phyloP scores from a whole-genome alignment of 129 eudicot species.

The Deinandra increscens region DNA sequence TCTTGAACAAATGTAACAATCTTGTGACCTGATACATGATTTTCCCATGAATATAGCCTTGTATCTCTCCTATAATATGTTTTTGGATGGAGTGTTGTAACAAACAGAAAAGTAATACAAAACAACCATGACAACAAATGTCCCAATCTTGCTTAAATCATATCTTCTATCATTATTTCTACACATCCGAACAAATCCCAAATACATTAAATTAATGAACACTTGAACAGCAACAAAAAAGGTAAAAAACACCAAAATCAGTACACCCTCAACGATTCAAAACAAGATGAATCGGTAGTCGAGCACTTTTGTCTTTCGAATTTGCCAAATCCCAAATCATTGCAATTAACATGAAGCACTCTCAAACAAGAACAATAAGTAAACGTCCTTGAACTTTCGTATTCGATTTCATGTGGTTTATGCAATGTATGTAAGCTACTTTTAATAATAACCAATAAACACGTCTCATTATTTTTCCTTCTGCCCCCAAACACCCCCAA shows the following conservation, averaged over 20 bases:
- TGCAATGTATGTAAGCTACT: not conserved
- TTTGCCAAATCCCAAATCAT: slow-evolving; percentile 1
- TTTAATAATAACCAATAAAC: not conserved
- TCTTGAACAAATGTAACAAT: slow-evolving; percentile 20
- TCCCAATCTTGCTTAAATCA: not conserved
- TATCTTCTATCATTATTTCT: not conserved
- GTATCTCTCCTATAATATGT: slow-evolving; percentile 7
- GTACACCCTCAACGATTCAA: not conserved
- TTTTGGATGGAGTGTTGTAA: slow-evolving; percentile 14
- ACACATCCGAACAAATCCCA: not conserved
- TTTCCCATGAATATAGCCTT: not conserved
- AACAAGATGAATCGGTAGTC: not conserved
- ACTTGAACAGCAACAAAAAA: not conserved
- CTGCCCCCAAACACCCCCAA: not conserved
- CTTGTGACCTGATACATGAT: slow-evolving; percentile 2
- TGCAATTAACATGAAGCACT: slow-evolving; percentile 5
- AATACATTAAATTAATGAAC: not conserved
- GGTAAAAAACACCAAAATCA: not conserved
- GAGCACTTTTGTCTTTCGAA: not conserved
- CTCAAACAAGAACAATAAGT: slow-evolving; percentile 6
- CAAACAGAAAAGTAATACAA: not conserved
- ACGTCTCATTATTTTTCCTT: not conserved
- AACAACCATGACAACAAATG: slow-evolving; percentile 11
- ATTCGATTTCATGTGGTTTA: not conserved
- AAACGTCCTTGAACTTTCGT: slow-evolving; percentile 6